A percentile compares a stretch with the other conserved stretches of the same genome.
Conservation (phyloP, 345 rosid species). For the Zanthoxylum bungeanum region DNA sequence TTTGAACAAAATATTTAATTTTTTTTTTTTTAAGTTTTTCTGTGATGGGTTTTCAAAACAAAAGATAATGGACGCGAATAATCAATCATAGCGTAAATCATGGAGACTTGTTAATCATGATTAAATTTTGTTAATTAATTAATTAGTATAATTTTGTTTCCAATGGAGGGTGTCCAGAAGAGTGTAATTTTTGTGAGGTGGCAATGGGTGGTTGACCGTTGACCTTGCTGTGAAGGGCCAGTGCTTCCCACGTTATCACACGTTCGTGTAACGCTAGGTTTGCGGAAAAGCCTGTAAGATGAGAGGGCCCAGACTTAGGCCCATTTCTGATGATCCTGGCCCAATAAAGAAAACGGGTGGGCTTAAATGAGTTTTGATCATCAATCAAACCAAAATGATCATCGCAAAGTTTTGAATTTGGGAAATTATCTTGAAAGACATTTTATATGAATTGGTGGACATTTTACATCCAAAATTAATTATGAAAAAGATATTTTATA, state of each 20-base stretch:
- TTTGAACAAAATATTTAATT: background rate
- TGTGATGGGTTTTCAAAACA: background rate
- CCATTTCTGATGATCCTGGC: background rate
- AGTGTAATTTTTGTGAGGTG: slow-evolving; percentile 1
- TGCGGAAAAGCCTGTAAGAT: too few relatives aligned
- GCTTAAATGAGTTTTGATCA: background rate
- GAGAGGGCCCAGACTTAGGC: background rate
- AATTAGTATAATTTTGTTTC: slow-evolving; percentile 6
- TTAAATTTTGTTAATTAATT: too few relatives aligned
- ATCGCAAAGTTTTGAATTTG: background rate
- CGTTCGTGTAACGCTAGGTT: background rate
- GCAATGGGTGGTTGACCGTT: slow-evolving; percentile 7
- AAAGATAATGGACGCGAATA: slow-evolving; percentile 3
- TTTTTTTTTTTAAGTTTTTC: background rate
- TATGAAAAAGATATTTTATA: too few relatives aligned
- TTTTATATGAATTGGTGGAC: too few relatives aligned
- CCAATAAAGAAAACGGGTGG: background rate
- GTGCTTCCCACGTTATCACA: slow-evolving; percentile 11
- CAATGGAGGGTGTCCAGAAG: slow-evolving; percentile 7
- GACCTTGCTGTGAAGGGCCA: slow-evolving; percentile 6
- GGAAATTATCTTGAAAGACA: too few relatives aligned
- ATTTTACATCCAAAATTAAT: too few relatives aligned
- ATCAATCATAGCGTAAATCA: slow-evolving; percentile 19
- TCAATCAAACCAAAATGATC: too few relatives aligned
- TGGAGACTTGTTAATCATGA: slow-evolving; percentile 7